These are phyloP conservation scores for Candida qinlingensis DNA, from an alignment of 805 yeast species.

Conservation along the genomic window DNA sequence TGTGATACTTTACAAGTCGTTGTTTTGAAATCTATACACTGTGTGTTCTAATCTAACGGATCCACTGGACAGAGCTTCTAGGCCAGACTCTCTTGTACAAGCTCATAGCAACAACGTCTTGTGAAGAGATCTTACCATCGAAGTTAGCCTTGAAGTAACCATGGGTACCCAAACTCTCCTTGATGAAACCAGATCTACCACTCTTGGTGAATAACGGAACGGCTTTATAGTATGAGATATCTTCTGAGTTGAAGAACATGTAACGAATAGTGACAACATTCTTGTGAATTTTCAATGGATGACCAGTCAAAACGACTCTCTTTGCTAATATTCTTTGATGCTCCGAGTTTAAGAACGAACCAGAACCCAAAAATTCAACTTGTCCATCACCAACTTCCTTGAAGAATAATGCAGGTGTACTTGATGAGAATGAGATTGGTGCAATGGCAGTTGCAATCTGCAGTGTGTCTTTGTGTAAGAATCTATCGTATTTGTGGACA, in stretches of 20 bases:
- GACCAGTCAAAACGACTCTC: constrained; percentile 87
- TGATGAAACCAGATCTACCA: constrained; percentile 92
- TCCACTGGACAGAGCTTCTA: constrained; percentile 33
- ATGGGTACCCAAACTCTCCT: constrained; percentile 95
- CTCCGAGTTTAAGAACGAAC: constrained; percentile 84
- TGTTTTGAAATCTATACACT: neutral
- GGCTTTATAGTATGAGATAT: constrained; percentile 82
- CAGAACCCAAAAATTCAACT: constrained; percentile 77
- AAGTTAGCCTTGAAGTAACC: constrained; percentile 96
- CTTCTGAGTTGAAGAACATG: constrained; percentile 94
- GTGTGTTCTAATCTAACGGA: constrained; percentile 8
- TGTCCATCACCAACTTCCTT: constrained; percentile 43
- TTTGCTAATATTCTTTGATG: constrained; percentile 80
- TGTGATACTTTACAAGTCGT: neutral
- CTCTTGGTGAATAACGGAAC: constrained; percentile 89
- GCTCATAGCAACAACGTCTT: constrained; percentile 92
- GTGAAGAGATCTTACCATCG: constrained; percentile 84
- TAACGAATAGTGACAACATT: constrained; percentile 86
- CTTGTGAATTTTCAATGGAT: constrained; percentile 93
- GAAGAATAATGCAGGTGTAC: constrained; percentile 81
- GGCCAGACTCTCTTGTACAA: constrained; percentile 96
- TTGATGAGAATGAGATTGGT: constrained; percentile 71
- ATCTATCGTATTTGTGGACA: constrained; percentile 82
- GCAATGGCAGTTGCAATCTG: constrained; percentile 83
- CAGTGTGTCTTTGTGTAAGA: constrained; percentile 69